Conservation (phyloP, 2,329 filamentous ascomycete genomes). For the Colletotrichum gigasporum region DNA sequence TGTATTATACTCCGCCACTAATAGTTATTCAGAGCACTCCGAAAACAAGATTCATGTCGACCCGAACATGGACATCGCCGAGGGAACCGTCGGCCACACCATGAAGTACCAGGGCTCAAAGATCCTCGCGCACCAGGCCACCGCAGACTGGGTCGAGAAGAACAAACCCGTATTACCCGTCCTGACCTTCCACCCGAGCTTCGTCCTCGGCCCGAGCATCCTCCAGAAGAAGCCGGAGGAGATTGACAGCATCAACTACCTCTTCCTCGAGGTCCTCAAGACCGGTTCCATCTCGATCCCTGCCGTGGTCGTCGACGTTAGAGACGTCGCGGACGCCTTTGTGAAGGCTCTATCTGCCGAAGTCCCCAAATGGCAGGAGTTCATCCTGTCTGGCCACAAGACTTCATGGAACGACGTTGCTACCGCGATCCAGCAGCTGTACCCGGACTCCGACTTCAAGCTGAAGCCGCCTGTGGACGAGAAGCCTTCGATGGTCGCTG, state of each 20-base stretch:
- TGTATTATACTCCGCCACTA: background rate
- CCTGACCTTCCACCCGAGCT: constrained; percentile 10
- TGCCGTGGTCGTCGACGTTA: background rate
- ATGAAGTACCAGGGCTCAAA: constrained; percentile 14
- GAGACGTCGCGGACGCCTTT: constrained; percentile 8
- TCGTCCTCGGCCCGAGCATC: background rate
- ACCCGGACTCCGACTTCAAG: background rate
- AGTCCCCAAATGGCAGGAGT: background rate
- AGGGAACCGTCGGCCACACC: background rate
- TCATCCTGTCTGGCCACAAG: background rate
- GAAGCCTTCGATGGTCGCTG: background rate
- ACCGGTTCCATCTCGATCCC: background rate
- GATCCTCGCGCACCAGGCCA: constrained; percentile 11
- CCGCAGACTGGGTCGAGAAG: background rate
- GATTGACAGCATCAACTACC: background rate
- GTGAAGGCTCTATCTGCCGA: background rate
- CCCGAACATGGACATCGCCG: background rate
- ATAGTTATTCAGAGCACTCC: background rate
- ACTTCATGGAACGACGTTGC: background rate
- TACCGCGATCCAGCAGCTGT: background rate
- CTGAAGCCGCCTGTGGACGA: background rate
- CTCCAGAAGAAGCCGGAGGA: background rate
- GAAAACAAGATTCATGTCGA: background rate
- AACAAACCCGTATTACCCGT: background rate
- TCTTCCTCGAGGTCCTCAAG: background rate